Evolutionary conservation across 2,329 filamentous ascomycete species (phyloP).

Genomic region (Trichoderma cornu-damae): DNA sequence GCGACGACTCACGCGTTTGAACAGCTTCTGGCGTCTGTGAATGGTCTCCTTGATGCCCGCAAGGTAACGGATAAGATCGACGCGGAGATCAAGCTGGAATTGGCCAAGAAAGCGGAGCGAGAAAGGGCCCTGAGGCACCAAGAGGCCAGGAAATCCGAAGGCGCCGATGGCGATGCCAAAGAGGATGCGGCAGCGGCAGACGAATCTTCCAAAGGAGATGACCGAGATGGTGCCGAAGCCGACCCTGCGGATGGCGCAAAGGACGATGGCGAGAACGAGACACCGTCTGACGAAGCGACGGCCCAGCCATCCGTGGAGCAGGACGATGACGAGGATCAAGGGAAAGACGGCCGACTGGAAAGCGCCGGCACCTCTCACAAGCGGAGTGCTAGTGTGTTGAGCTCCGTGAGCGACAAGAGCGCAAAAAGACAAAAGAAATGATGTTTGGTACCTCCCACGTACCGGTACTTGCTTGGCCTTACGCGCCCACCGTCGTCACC

Average conservation of each 20-base stretch:
- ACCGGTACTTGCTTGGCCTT: slow-evolving; percentile 23
- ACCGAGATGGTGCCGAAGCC: slow-evolving; percentile 17
- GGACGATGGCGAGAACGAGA: slow-evolving; percentile 16
- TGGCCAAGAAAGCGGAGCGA: slow-evolving; percentile 51
- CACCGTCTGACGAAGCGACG: background rate
- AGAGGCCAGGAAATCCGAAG: slow-evolving; percentile 13
- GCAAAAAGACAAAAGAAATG: slow-evolving; percentile 53
- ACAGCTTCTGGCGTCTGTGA: slow-evolving; percentile 61
- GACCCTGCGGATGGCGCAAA: slow-evolving; percentile 20
- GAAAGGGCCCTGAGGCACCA: slow-evolving; percentile 35
- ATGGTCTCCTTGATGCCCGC: slow-evolving; percentile 63
- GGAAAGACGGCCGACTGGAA: slow-evolving; percentile 32
- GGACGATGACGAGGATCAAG: slow-evolving; percentile 28
- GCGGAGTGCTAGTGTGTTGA: slow-evolving; percentile 77
- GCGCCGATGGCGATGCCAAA: slow-evolving; percentile 19
- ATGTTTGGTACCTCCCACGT: slow-evolving; percentile 22
- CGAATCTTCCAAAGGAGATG: slow-evolving; percentile 23
- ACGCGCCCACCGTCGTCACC: slow-evolving; percentile 19
- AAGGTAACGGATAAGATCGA: slow-evolving; percentile 74
- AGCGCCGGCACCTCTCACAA: slow-evolving; percentile 53
- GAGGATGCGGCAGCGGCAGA: slow-evolving; percentile 18
- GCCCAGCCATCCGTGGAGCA: slow-evolving; percentile 28
- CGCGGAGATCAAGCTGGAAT: slow-evolving; percentile 59
- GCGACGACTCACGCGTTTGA: slow-evolving; percentile 68
- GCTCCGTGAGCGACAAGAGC: slow-evolving; percentile 60